Conservation (phyloP, 176 grass and related monocot species). For the Elymus sibiricus region DNA sequence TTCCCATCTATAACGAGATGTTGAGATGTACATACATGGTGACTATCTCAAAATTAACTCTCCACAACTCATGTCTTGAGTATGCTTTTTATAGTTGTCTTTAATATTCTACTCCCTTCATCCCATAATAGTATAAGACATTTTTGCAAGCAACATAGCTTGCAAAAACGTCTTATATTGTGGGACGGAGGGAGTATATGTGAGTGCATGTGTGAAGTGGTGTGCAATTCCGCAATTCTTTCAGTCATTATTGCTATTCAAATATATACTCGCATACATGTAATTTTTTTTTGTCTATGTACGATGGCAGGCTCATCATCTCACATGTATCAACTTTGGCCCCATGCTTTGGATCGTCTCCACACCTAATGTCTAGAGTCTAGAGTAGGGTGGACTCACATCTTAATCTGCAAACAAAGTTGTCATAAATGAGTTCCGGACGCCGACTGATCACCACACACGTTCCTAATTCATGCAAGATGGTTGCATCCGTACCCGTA, state of each 20-base stretch:
- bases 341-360: background rate
- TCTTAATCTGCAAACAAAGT: background rate
- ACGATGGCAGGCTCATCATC: background rate
- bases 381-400: background rate
- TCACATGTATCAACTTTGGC: background rate
- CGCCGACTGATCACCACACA: constrained; percentile 19
- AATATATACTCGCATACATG: background rate
- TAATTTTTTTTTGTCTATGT: background rate
- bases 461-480: constrained; percentile 2
- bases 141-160: too few species aligned
- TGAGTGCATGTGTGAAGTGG: too few species aligned
- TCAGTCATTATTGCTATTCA: background rate
- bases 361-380: background rate
- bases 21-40: too few species aligned
- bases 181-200: too few species aligned
- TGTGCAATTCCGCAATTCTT: too few species aligned
- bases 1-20: too few species aligned
- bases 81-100: too few species aligned
- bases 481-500: background rate
- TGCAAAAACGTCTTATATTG: too few species aligned
- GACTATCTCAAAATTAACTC: too few species aligned
- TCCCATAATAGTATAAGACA: too few species aligned
- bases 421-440: constrained; percentile 5
- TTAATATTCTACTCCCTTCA: too few species aligned
- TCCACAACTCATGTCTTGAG: too few species aligned